Conservation (phyloP, 352 stramenopile species). For the Phytophthora agathidicida region DNA sequence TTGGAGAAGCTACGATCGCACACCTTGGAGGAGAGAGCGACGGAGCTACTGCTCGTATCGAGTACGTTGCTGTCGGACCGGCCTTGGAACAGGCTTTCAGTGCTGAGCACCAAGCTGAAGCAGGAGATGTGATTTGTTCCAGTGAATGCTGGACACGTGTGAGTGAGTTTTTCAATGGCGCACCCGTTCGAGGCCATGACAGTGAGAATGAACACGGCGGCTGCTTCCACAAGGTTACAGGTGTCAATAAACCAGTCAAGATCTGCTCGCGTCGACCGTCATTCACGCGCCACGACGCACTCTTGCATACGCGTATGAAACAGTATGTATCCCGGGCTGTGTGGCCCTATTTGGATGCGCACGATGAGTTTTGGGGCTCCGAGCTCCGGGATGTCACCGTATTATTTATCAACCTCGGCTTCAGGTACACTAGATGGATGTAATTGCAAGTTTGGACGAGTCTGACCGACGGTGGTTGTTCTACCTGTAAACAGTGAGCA, state of each 20-base stretch:
- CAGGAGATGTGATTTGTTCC: conserved; percentile 92
- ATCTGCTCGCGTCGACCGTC: conserved; percentile 74
- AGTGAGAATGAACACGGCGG: conserved; percentile 6
- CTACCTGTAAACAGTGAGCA: conserved; percentile 50
- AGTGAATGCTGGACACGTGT: conserved; percentile 82
- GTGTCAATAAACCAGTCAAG: conserved; percentile 64
- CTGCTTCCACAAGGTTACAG: conserved; percentile 66
- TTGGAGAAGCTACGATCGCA: conserved; percentile 86
- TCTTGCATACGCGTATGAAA: conserved; percentile 88
- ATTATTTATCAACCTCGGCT: conserved; percentile 95
- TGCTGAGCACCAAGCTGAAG: conserved; percentile 85
- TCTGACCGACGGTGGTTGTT: not conserved
- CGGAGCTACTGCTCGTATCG: conserved; percentile 78
- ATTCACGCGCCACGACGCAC: conserved; percentile 75
- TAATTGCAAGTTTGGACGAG: not conserved
- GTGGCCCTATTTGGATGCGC: conserved; percentile 90
- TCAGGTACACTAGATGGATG: conserved; percentile 57
- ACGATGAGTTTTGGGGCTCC: conserved; percentile 94
- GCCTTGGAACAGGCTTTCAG: conserved; percentile 93
- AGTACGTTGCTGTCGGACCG: conserved; percentile 92
- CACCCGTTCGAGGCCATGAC: conserved; percentile 30
- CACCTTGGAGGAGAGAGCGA: conserved; percentile 92
- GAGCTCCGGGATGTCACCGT: conserved; percentile 93
- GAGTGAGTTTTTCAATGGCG: conserved; percentile 63
- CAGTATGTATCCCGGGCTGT: conserved; percentile 93